Base-by-base conservation (phyloP, 768 basidiomycete genomes). In the Ramaria sp. region DNA sequence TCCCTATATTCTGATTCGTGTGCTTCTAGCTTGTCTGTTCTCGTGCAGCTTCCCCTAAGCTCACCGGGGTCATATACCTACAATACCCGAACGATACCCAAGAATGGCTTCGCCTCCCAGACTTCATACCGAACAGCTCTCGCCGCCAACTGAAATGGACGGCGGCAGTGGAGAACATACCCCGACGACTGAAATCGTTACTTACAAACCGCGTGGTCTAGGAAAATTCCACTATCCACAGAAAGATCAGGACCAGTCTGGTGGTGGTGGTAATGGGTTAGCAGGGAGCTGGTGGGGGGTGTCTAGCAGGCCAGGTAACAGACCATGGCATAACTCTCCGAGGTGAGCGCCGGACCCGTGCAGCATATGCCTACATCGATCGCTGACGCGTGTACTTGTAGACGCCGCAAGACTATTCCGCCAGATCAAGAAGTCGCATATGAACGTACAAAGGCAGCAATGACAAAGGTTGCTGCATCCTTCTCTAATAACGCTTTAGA, bases 401-500 rank as follows among this genome's bases (percentile, higher is more conserved):
- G 51, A 38, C 67, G 64, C 61, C 69, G 69, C 59, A 67, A 68
- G 49, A 66, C 70, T 4, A 59, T 73, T 17, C 71, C 73, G 10
- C 61, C 68, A 34, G 75, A 76, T 42, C 75, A 76, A 49, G 68
- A 66, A 11, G 69, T 72, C 38, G 72, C 70, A 5, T 69, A 70
- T 61, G 62, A 71, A 38, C 67, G 69, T 41, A 75, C 75, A 2
- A 59, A 57, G 27, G 20, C 7, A 7, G 55, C 55, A 10, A 34
- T 57, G 20, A 15, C 12, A 3, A 57, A 49, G 38, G 55, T 45
- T 12, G 31, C 42, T 5, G 33, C 46, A 5, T 30, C 37, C 5
- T 33, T 76, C 2, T 66, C 80, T 20, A 77, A 74, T 31, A 70
- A 70, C 2, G 66, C 73, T 0, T 68, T 65, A 1, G 71, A 75